Base-by-base conservation (phyloP, 2,329 filamentous ascomycete species). In the Thelonectria blattea region DNA sequence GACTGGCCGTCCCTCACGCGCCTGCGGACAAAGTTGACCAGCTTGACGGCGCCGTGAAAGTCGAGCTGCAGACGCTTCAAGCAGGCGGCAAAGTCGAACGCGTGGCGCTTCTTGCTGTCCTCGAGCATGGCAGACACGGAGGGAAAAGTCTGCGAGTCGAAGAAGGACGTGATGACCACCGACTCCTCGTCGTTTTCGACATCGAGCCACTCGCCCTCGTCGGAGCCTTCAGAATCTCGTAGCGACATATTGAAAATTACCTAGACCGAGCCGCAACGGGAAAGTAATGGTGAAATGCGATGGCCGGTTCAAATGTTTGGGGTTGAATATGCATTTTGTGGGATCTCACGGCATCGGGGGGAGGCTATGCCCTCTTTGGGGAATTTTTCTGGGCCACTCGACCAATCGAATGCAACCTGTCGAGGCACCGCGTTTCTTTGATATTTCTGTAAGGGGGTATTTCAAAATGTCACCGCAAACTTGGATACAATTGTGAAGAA, bases 1-100 rank as follows among this genome's bases (percentile, higher is more conserved):
- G 77, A 43, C 34, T 74, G 68, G 43, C 79, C 78, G 39, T 82
- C 78, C 54, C 79, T 78, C 20, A 80, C 80, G 20, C 73, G 75
- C 60, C 77, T 75, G 61, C 85, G 83, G 55, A 87, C 80, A 68
- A 87, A 92, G 73, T 93, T 93, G 73, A 93, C 86, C 34, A 93
- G 80, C 75, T 88, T 92, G 68, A 93, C 86, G 60, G 83, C 85
- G 27, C 87, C 90, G 61, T 92, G 83, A 67, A 93, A 92, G 70
- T 93, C 90, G 46, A 93, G 80, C 20, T 79, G 82, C 72, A 86
- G 74, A 20, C 76, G 78, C 59, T 85, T 84, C 58, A 87, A 80
- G 34, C 86, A 78, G 54, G 80, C 83, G 54, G 87, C 72, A 60
- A 93, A 85, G 74, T 93, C 89, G 68, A 93, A 90, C 27, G 77